These are phyloP conservation scores for Straminergon stramineum DNA, from an alignment of 225 moss, liverwort and hornwort species.

Conservation along the genomic window DNA sequence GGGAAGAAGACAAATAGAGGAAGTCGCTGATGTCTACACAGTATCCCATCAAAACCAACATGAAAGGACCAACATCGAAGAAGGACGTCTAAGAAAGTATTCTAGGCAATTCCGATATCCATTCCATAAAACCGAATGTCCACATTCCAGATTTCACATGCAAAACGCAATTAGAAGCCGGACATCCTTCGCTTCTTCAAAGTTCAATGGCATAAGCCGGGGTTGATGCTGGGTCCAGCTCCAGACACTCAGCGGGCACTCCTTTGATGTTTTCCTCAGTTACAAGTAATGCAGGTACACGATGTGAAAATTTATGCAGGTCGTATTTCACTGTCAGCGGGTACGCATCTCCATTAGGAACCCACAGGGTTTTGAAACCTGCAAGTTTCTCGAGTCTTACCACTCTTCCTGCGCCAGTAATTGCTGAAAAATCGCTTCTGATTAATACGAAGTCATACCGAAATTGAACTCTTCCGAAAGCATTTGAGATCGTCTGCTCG, in stretches of 20 bases:
- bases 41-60: neutral
- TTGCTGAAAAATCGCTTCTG: slow-evolving; percentile 30
- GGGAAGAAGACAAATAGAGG: neutral
- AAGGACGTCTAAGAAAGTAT: neutral
- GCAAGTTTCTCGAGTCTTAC: slow-evolving; percentile 32
- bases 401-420: slow-evolving; percentile 29
- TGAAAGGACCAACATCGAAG: neutral
- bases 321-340: slow-evolving; percentile 24
- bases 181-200: neutral
- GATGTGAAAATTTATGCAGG: slow-evolving; percentile 65
- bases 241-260: slow-evolving; percentile 49
- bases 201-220: slow-evolving; percentile 14
- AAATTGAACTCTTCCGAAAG: slow-evolving; percentile 13
- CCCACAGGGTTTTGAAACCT: slow-evolving; percentile 55
- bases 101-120: neutral
- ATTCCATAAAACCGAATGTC: neutral
- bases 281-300: slow-evolving; percentile 42
- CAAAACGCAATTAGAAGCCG: neutral
- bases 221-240: slow-evolving; percentile 87
- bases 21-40: neutral
- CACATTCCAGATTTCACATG: neutral
- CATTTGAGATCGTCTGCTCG: slow-evolving; percentile 4
- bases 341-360: slow-evolving; percentile 23
- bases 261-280: slow-evolving; percentile 23
- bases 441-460: slow-evolving; percentile 73